Conservation (phyloP, 371 early-diverging fungal species). For the Circinella minor region DNA sequence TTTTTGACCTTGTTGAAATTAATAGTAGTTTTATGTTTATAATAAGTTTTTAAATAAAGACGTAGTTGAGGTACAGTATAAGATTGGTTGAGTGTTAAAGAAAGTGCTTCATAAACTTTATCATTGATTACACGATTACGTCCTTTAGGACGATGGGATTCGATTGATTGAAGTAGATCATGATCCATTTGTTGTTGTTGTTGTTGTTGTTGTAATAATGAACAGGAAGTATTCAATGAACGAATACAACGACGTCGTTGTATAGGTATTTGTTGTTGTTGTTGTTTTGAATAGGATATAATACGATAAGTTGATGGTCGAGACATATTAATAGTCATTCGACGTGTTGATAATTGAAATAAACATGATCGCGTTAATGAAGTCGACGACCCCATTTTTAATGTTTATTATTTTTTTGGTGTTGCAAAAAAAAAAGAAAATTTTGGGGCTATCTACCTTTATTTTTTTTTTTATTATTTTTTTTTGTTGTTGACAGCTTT, state of each 20-base stretch:
- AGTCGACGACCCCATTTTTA: background rate
- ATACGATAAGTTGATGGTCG: background rate
- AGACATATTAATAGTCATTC: background rate
- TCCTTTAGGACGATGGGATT: slow-evolving; percentile 2
- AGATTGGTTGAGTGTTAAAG: slow-evolving; percentile 16
- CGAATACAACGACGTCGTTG: background rate
- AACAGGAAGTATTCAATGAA: background rate
- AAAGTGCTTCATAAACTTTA: slow-evolving; percentile 19
- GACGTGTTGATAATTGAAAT: background rate
- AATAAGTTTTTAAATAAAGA: slow-evolving; percentile 24
- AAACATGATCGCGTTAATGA: background rate
- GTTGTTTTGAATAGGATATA: background rate
- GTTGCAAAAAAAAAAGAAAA: background rate
- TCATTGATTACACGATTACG: background rate
- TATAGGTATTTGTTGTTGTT: background rate
- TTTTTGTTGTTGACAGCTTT: too few species aligned
- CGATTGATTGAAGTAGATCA: slow-evolving; percentile 8
- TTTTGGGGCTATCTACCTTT: too few species aligned
- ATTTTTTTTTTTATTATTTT: too few species aligned
- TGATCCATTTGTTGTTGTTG: background rate
- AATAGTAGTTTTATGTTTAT: background rate
- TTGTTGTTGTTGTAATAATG: background rate
- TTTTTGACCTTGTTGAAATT: slow-evolving; percentile 14
- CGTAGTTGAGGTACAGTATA: slow-evolving; percentile 34
- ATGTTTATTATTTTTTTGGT: background rate